Base-by-base conservation (phyloP, 257 asterid species). In the Scutellaria barbata region DNA sequence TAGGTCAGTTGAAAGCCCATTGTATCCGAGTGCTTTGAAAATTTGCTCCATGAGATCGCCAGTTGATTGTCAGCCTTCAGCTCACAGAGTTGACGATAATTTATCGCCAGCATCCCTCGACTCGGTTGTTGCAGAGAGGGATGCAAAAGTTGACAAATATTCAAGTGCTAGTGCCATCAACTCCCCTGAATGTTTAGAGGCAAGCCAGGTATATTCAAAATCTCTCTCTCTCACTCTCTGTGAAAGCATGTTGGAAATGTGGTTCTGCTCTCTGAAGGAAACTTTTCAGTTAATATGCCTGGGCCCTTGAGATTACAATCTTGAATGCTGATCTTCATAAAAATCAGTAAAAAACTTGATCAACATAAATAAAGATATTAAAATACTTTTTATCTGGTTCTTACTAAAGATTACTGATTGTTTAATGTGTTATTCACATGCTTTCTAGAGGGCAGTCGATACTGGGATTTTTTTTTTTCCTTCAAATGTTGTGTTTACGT, bases 71-170 rank as follows among this genome's bases (percentile, higher is more conserved):
- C 95, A 78, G 77, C 87, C 89, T 67, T 80, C 89, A 66, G 79
- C 78, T 80, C 90, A 79, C 65, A 85, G 89, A 73, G 83, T 83
- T 66, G 86, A 83, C 1, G 96, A 85, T 75, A 79, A 80, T 74
- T 74, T 86, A 67, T 86, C 90, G 8, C 90, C 96, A 0, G 79
- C 86, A 68, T 86, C 90, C 63, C 87, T 86, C 73, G 96, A 86
- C 75, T 86, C 90, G 45, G 87, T 86, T 73, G 89, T 83, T 72
- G 86, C 86, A 54, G 92, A 79, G 57, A 86, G 81, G 78, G 92
- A 81, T 43, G 58, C 76, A 10, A 88, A 84, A 74, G 68, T 75
- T 70, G 90, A 80, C 77, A 88, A 82, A 56, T 86, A 78, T 77
- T 80, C 84, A 30, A 73, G 80, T 80, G 74, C 79, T 69, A 78